phyloP scores from a whole-genome alignment of 2,329 filamentous ascomycete genomes.

The Lachnellula subtilissima region DNA sequence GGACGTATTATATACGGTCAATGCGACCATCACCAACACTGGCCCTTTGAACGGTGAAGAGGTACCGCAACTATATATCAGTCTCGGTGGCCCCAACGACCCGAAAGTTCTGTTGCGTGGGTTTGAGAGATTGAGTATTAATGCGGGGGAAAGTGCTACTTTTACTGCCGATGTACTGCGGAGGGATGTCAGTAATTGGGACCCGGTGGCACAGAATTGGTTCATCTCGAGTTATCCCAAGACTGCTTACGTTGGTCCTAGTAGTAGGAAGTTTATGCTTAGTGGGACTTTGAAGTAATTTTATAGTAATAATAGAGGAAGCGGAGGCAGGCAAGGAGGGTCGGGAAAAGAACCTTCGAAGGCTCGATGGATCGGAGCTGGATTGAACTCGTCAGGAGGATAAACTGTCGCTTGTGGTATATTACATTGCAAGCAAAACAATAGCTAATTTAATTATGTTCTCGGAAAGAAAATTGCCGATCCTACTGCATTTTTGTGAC shows the following conservation, averaged over 20 bases:
- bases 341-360: too few species aligned
- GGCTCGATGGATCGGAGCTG: too few species aligned
- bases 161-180: conserved; percentile 69
- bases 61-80: conserved; percentile 64
- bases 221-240: conserved; percentile 38
- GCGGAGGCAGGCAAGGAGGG: too few species aligned
- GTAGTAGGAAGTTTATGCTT: conserved; percentile 29
- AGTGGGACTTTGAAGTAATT: conserved; percentile 14
- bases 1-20: conserved; percentile 50
- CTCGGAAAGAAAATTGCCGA: too few species aligned
- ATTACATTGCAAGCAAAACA: too few species aligned
- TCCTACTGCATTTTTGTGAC: too few species aligned
- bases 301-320: too few species aligned
- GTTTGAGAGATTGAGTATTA: conserved; percentile 73
- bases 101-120: conserved; percentile 63
- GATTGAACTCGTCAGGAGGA: too few species aligned
- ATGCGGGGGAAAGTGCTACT: conserved; percentile 59
- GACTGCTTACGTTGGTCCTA: conserved; percentile 31
- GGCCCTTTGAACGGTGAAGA: conserved; percentile 50
- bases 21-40: conserved; percentile 51
- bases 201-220: conserved; percentile 77
- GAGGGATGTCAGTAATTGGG: conserved; percentile 86
- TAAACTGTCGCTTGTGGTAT: too few species aligned
- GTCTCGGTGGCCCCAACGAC: conserved; percentile 73
- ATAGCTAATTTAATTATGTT: too few species aligned